Percentiles rank a stretch among this genome's conserved stretches.
Conservation (phyloP, 78 protist species). For the Chrysochromulina tobinii region DNA sequence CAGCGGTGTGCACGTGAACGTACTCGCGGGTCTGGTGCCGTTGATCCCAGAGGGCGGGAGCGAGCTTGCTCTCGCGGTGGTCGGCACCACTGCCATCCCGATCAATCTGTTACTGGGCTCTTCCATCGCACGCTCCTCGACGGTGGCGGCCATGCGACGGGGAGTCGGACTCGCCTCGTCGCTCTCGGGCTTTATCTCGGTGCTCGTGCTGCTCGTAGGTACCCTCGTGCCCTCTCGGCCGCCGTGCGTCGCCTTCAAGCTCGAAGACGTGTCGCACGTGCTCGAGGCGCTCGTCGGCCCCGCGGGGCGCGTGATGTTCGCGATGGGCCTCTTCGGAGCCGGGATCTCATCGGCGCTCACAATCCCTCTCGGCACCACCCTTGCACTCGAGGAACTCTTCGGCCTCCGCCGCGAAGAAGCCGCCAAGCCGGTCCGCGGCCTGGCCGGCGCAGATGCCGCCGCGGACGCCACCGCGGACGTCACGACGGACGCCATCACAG, state of each 20-base stretch:
- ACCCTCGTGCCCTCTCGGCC: neutral
- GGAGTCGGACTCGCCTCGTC: neutral
- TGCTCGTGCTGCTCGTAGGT: neutral
- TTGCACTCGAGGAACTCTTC: no score
- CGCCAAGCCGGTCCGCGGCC: no score
- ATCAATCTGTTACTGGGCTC: neutral
- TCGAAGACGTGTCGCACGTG: neutral
- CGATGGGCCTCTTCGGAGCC: neutral
- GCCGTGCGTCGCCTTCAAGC: neutral
- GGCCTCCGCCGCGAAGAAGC: no score
- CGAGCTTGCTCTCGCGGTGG: neutral
- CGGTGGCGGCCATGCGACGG: neutral
- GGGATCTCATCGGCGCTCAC: neutral
- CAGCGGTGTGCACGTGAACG: no score
- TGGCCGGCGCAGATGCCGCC: no score
- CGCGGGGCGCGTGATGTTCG: neutral
- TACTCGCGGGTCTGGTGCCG: neutral
- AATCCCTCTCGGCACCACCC: no score
- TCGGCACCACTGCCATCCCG: neutral
- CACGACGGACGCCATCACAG: no score
- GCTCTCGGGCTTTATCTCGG: neutral
- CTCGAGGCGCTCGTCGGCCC: neutral
- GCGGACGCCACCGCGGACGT: no score
- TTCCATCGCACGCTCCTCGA: no score
- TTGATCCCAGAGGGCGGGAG: neutral